Evolutionary conservation across 1,139 yeast species (phyloP), one percentile per base, ranked within the genome.

Genomic region (Suhomyces bokatorum): DNA sequence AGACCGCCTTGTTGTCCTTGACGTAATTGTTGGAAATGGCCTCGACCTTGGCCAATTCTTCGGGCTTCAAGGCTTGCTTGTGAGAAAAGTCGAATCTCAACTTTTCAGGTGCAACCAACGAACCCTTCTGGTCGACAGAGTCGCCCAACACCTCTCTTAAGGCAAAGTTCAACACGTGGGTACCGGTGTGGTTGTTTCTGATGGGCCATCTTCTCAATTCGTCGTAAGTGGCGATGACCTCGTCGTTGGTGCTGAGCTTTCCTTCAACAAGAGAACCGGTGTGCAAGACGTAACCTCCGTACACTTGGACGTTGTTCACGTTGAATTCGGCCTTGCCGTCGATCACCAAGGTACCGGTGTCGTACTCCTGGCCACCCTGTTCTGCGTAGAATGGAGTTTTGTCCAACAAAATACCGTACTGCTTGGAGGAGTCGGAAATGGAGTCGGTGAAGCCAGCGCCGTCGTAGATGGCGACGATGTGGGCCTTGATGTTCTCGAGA

Each of bases 331-430:
- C 75, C 55, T 72, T 73, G 42, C 96, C 97, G 60, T 90, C 98
- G 58, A 89, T 82, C 41, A 90, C 93, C 54, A 93, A 75, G 66
- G 81, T 87, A 69, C 99, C 99, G 37, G 95, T 87, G 64, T 93
- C 99, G 62, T 79, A 86, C 68, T 89, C 97, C 75, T 93, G 99
- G 62, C 99, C 99, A 81, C 99, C 99, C 70, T 88, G 96, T 71
- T 93, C 99, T 41, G 99, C 98, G 62, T 93, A 93, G 70, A 93
- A 89, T 63, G 96, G 95, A 30, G 98, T 87, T 67, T 81, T 85
- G 67, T 93, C 96, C 50, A 93, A 77, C 45, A 93, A 66, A 45
- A 93, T 69, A 63, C 99, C 99, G 53, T 79, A 71, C 62, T 85
- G 89, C 56, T 77, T 73, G 38, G 76, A 69, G 20, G 69, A 52